Evolutionary conservation across 305 asterid genomes (phyloP).

Genomic region (Rubia occidens): DNA sequence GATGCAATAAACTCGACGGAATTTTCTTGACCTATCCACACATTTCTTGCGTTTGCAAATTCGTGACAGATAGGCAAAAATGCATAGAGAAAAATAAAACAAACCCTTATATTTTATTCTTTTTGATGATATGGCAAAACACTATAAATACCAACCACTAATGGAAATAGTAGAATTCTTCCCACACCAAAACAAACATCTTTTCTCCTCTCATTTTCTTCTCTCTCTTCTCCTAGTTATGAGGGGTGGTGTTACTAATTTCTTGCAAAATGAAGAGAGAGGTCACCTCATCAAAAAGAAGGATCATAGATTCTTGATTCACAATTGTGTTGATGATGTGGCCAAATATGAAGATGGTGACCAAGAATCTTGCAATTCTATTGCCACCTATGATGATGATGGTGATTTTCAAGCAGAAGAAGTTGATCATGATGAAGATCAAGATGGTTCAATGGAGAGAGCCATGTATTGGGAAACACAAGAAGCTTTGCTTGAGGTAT

Average conservation of each 20-base stretch:
- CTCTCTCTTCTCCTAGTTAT: background rate
- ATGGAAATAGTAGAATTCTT: background rate
- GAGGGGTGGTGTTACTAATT: background rate
- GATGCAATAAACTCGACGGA: background rate
- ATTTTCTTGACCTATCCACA: background rate
- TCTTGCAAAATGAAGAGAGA: slow-evolving; percentile 11
- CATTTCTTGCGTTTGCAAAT: slow-evolving; percentile 5
- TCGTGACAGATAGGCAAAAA: background rate
- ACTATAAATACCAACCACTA: slow-evolving; percentile 7
- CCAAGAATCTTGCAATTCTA: slow-evolving; percentile 7
- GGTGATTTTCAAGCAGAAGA: slow-evolving; percentile 3
- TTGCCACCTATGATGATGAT: background rate
- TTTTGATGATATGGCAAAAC: slow-evolving; percentile 9
- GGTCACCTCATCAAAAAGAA: slow-evolving; percentile 10
- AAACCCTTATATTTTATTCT: background rate
- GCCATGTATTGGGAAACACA: slow-evolving; percentile 43
- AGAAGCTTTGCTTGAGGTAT: slow-evolving; percentile 44
- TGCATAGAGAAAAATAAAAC: background rate
- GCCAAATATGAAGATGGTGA: background rate
- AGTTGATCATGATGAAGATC: slow-evolving; percentile 9
- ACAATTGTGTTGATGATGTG: background rate
- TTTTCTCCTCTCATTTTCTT: slow-evolving; percentile 7
- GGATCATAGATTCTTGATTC: slow-evolving; percentile 2
- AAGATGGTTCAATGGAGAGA: slow-evolving; percentile 16
- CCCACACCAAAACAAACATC: background rate